phyloP scores from a whole-genome alignment of 2,329 filamentous ascomycete species.

The Myriosclerotinia duriaeana region DNA sequence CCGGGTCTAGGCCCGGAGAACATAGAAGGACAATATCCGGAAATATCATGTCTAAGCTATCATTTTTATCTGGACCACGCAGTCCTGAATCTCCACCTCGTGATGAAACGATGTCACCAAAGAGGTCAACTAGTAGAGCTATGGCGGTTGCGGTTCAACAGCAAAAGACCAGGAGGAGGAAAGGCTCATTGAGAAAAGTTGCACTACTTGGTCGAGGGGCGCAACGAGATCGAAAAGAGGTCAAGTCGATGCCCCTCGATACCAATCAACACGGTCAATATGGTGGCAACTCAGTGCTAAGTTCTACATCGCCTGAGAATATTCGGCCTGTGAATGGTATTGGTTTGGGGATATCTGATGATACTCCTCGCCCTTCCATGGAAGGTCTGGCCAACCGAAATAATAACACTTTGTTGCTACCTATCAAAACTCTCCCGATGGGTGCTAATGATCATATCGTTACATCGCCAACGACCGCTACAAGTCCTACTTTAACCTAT shows the following conservation, averaged over 20 bases:
- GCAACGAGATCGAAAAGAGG: conserved; percentile 58
- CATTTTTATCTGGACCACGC: conserved; percentile 54
- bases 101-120: conserved; percentile 37
- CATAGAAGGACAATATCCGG: conserved; percentile 45
- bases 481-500: conserved; percentile 58
- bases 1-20: conserved; percentile 45
- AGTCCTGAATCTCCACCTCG: conserved; percentile 39
- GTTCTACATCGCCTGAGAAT: conserved; percentile 36
- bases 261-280: conserved; percentile 33
- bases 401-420: conserved; percentile 33
- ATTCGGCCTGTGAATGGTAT: conserved; percentile 36
- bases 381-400: conserved; percentile 47
- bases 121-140: conserved; percentile 36
- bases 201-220: conserved; percentile 75
- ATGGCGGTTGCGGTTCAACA: conserved; percentile 44
- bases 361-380: conserved; percentile 49
- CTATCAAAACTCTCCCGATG: conserved; percentile 40
- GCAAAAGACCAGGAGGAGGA: conserved; percentile 64
- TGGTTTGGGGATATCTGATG: conserved; percentile 51
- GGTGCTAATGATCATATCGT: conserved; percentile 35
- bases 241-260: conserved; percentile 42
- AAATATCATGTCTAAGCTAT: conserved; percentile 66
- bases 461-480: conserved; percentile 42
- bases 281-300: conserved; percentile 29
- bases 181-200: conserved; percentile 83